phyloP scores from a whole-genome alignment of 768 basidiomycete genomes.

The Tulasnella sp. region DNA sequence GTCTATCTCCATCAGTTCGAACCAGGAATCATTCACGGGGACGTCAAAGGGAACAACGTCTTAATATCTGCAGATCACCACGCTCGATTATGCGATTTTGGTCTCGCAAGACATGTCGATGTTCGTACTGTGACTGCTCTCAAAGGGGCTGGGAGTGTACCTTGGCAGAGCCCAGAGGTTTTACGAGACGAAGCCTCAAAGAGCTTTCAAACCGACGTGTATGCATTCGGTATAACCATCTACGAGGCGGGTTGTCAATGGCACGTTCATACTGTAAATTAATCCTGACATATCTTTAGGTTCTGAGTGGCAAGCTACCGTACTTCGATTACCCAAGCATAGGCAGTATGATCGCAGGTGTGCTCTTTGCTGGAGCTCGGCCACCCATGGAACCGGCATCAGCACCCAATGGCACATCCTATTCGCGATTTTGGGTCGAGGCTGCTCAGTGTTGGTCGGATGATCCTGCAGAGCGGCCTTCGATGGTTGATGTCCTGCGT shows the following conservation, averaged over 20 bases:
- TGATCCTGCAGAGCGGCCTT: neutral
- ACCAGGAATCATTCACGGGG: constrained; percentile 5
- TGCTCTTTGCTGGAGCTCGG: neutral
- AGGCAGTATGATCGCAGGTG: neutral
- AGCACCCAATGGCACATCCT: neutral
- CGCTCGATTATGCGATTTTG: constrained; percentile 12
- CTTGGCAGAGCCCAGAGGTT: neutral
- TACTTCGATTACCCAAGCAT: neutral
- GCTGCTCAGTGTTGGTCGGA: neutral
- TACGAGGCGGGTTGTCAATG: neutral
- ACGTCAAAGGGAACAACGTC: constrained; percentile 19
- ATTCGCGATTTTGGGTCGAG: neutral
- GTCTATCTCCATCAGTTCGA: neutral
- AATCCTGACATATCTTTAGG: neutral
- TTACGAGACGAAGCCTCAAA: neutral
- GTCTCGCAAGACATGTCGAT: constrained; percentile 4
- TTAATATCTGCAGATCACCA: neutral
- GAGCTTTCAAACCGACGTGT: neutral
- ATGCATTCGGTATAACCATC: neutral
- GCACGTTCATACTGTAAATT: neutral
- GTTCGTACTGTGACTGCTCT: neutral
- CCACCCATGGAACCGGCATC: neutral
- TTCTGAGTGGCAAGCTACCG: neutral
- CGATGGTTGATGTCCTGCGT: neutral
- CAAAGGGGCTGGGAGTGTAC: neutral